Conservation (phyloP, 441 rosid species). For the Eugenia klotzschiana region DNA sequence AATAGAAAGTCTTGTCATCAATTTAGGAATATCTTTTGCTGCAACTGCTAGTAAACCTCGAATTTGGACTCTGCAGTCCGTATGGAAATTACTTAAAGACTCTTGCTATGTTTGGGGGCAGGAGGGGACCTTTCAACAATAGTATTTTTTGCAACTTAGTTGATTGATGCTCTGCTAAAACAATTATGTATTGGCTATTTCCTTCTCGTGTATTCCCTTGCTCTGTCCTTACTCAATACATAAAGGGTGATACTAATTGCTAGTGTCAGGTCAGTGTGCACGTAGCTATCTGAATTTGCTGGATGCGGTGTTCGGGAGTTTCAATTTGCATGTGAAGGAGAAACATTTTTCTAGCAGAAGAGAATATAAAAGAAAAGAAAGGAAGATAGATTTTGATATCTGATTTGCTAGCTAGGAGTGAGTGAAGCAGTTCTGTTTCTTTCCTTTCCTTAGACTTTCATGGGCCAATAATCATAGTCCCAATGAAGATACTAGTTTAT, state of each 20-base stretch:
- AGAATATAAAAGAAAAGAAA: not conserved
- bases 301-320: not conserved
- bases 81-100: not conserved
- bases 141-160: not conserved
- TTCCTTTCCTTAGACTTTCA: not conserved
- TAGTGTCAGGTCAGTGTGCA: not conserved
- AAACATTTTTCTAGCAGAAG: not conserved
- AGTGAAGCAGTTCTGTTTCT: not conserved
- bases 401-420: not conserved
- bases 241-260: not conserved
- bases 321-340: not conserved
- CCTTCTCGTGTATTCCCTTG: not conserved
- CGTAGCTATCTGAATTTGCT: not conserved
- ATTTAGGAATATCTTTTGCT: not conserved
- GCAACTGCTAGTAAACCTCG: not conserved
- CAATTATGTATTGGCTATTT: not conserved
- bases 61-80: not conserved
- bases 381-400: not conserved
- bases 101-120: not conserved
- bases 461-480: not conserved
- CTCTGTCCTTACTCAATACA: not conserved
- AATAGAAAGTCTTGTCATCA: not conserved
- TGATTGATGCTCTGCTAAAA: not conserved
- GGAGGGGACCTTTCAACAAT: not conserved
- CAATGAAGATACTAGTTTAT: not conserved